Conservation (phyloP, 352 stramenopile species). For the Pythium pyrilobum region DNA sequence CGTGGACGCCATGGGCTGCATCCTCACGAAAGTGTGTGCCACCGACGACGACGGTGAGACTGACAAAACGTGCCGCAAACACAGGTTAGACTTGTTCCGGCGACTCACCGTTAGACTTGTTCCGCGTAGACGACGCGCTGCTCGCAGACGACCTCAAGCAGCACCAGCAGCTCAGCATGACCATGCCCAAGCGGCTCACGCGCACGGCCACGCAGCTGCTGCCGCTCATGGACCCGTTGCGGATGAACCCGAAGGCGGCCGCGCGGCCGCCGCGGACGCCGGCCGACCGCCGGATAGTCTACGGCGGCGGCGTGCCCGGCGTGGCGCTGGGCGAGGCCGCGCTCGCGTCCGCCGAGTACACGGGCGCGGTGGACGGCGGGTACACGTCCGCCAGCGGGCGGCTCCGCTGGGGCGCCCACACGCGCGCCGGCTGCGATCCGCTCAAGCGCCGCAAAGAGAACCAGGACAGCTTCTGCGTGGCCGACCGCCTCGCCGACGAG, state of each 20-base stretch:
- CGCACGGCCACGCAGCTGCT: constrained; percentile 19
- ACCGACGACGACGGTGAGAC: constrained; percentile 24
- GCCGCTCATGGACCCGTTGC: constrained; percentile 4
- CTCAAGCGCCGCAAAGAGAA: constrained; percentile 81
- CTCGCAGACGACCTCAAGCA: constrained; percentile 17
- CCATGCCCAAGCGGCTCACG: constrained; percentile 12
- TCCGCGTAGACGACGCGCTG: constrained; percentile 5
- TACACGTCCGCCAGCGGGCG: constrained; percentile 38
- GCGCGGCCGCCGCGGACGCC: not conserved
- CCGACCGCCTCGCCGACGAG: constrained; percentile 43
- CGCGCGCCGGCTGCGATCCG: constrained; percentile 62
- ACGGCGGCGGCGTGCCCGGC: constrained; percentile 65
- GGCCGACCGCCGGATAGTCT: constrained; percentile 22
- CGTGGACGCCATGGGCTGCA: constrained; percentile 38
- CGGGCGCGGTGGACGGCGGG: constrained; percentile 38
- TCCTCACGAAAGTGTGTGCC: constrained; percentile 43
- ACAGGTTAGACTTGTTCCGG: not conserved
- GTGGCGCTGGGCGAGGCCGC: constrained; percentile 51
- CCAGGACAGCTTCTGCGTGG: constrained; percentile 69
- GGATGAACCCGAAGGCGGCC: not conserved
- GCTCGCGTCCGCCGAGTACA: constrained; percentile 62
- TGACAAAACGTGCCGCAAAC: not conserved
- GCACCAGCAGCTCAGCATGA: constrained; percentile 5
- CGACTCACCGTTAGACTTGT: not conserved
- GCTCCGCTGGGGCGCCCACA: constrained; percentile 53